A percentile compares a stretch with the other conserved stretches of the same genome.
Conservation (phyloP, 331 rosid species). For the Malus hybrid region DNA sequence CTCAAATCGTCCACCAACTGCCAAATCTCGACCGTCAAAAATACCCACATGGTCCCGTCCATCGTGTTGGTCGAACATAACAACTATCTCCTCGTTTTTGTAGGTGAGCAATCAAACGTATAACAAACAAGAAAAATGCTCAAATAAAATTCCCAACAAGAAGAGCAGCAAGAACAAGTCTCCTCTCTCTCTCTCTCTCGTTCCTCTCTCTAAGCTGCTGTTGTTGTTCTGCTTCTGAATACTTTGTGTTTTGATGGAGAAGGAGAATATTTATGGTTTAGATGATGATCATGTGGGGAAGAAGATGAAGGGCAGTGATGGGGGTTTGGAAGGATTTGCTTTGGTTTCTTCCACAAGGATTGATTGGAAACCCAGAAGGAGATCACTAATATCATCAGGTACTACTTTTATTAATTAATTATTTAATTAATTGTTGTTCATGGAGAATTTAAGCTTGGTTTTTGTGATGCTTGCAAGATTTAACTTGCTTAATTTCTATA, state of each 20-base stretch:
- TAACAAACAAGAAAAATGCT: background rate
- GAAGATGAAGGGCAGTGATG: constrained; percentile 29
- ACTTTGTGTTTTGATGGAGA: constrained; percentile 33
- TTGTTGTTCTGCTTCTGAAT: background rate
- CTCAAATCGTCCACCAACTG: constrained; percentile 11
- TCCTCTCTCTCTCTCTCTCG: background rate
- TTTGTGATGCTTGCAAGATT: too few relatives aligned
- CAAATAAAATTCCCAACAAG: background rate
- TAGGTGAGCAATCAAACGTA: background rate
- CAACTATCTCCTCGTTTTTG: constrained; percentile 5
- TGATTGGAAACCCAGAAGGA: constrained; percentile 79
- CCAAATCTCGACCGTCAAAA: constrained; percentile 34
- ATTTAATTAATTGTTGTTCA: background rate
- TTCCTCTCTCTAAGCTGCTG: too few relatives aligned
- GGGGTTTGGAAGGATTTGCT: constrained; percentile 57
- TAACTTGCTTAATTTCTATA: too few relatives aligned
- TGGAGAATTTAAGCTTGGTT: background rate
- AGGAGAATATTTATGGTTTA: background rate
- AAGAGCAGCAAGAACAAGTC: background rate
- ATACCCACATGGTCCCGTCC: constrained; percentile 8
- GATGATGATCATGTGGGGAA: background rate
- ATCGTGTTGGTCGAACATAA: constrained; percentile 5
- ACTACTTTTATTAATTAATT: too few relatives aligned
- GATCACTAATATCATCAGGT: constrained; percentile 35
- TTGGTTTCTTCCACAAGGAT: constrained; percentile 55